These are phyloP conservation scores for Pneumocystis sp. DNA, from an alignment of 1,139 yeast species.

Conservation along the genomic window DNA sequence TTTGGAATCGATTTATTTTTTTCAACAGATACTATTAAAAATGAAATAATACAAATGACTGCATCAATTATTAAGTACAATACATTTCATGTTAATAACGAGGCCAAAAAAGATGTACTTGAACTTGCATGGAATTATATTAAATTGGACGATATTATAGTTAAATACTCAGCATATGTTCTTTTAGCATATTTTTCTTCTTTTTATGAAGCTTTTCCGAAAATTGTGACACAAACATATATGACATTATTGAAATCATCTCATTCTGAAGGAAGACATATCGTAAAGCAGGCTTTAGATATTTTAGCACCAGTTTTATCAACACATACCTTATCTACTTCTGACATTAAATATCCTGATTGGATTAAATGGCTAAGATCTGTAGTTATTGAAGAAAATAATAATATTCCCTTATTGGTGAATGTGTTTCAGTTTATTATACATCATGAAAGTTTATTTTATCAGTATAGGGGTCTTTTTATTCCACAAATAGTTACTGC, in stretches of 20 bases:
- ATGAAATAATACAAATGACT: conserved; percentile 69
- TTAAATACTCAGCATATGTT: conserved; percentile 87
- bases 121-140: conserved; percentile 91
- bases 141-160: conserved; percentile 72
- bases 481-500: conserved; percentile 84
- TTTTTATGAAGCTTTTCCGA: conserved; percentile 77
- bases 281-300: conserved; percentile 80
- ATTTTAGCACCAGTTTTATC: conserved; percentile 80
- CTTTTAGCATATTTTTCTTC: conserved; percentile 76
- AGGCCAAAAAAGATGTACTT: conserved; percentile 70
- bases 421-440: conserved; percentile 84
- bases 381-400: conserved; percentile 80
- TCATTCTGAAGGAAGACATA: conserved; percentile 67
- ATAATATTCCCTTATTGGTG: conserved; percentile 64
- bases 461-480: conserved; percentile 74
- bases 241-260: conserved; percentile 77
- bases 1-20: conserved; percentile 50
- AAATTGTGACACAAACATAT: conserved; percentile 80
- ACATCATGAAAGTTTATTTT: conserved; percentile 72
- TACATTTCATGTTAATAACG: conserved; percentile 46
- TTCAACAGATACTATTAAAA: conserved; percentile 56
- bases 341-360: conserved; percentile 28
- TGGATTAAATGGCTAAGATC: conserved; percentile 97
- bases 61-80: conserved; percentile 51
- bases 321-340: conserved; percentile 39